These are phyloP conservation scores for Mariannaea sp. DNA, from an alignment of 2,329 filamentous ascomycete species.

Conservation along the genomic window DNA sequence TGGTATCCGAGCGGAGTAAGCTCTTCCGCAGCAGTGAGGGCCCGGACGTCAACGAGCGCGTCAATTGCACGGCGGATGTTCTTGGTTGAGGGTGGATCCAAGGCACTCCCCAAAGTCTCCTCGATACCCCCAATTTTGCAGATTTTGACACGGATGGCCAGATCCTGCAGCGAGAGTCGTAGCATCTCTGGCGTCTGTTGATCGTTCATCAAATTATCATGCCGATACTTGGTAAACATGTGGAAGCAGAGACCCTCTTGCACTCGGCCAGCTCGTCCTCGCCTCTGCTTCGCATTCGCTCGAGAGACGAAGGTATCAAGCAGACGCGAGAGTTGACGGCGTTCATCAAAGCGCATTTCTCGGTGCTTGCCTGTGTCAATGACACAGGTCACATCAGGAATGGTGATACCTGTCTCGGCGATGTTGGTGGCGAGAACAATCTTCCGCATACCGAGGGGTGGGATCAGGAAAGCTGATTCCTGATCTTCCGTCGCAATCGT, in stretches of 20 bases:
- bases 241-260: constrained; percentile 96
- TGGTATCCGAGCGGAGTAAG: constrained; percentile 86
- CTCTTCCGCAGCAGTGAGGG: constrained; percentile 79
- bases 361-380: constrained; percentile 97
- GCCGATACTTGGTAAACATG: constrained; percentile 86
- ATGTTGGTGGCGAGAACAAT: constrained; percentile 98
- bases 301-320: constrained; percentile 95
- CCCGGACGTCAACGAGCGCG: constrained; percentile 89
- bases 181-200: constrained; percentile 98
- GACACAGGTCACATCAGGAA: constrained; percentile 95
- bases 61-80: constrained; percentile 94
- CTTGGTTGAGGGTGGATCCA: constrained; percentile 88
- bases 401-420: constrained; percentile 97
- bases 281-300: constrained; percentile 93
- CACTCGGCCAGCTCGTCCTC: constrained; percentile 92
- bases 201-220: constrained; percentile 83
- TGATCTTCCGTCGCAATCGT: constrained; percentile 96
- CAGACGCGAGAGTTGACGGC: constrained; percentile 84
- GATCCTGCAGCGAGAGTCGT: constrained; percentile 87
- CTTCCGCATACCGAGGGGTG: constrained; percentile 81
- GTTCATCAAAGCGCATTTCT: constrained; percentile 96
- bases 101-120: constrained; percentile 81
- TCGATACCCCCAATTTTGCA: constrained; percentile 95
- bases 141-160: constrained; percentile 95
- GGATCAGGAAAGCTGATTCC: constrained; percentile 87